A percentile compares a stretch with the other conserved stretches of the same genome.
phyloP scores from a whole-genome alignment of 225 moss, liverwort and hornwort species.

The Bryum argenteum region DNA sequence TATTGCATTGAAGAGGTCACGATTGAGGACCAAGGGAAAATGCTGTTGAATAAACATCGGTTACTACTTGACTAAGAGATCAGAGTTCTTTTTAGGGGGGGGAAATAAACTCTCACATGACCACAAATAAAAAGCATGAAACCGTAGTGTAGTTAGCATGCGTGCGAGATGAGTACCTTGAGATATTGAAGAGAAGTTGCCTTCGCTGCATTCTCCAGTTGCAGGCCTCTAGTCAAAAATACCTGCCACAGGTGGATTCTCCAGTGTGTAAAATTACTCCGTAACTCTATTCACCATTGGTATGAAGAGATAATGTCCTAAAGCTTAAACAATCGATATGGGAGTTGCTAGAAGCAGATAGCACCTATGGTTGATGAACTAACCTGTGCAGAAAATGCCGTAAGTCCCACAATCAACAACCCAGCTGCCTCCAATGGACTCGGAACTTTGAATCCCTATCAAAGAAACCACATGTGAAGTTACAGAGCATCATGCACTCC shows the following conservation, averaged over 20 bases:
- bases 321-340: not conserved
- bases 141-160: too few relatives aligned
- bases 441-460: constrained; percentile 60
- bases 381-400: constrained; percentile 75
- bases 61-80: too few relatives aligned
- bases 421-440: constrained; percentile 43
- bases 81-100: too few relatives aligned
- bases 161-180: constrained; percentile 38
- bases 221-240: constrained; percentile 52
- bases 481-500: not conserved
- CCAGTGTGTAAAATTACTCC: not conserved
- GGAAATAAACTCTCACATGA: too few relatives aligned
- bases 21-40: too few relatives aligned
- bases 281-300: not conserved
- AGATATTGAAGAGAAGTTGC: constrained; percentile 69
- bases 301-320: not conserved
- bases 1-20: not conserved
- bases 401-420: constrained; percentile 64
- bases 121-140: too few relatives aligned
- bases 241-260: constrained; percentile 38
- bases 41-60: too few relatives aligned
- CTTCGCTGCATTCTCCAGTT: constrained; percentile 54
- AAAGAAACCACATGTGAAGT: not conserved
- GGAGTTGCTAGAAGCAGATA: not conserved
- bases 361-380: not conserved